Percentiles rank a stretch among this genome's conserved stretches.
phyloP scores from a whole-genome alignment of 2,329 filamentous ascomycete genomes.

The Epichloe baconii region DNA sequence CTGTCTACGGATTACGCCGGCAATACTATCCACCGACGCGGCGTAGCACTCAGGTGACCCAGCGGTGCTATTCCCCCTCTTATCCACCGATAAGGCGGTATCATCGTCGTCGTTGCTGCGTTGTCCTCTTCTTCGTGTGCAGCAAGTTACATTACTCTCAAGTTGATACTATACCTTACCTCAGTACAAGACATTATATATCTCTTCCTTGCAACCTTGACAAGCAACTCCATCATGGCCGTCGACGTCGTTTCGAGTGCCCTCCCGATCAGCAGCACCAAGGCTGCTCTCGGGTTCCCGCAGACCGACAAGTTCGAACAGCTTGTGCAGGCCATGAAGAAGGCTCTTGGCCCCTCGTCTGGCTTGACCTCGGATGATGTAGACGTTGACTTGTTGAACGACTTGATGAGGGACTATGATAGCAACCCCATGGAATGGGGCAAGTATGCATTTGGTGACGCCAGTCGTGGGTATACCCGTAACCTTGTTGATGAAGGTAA shows the following conservation, averaged over 20 bases:
- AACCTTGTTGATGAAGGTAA: slow-evolving; percentile 88
- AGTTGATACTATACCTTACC: not conserved
- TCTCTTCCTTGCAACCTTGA: not conserved
- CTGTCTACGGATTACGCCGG: slow-evolving; percentile 11
- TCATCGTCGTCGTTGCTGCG: slow-evolving; percentile 10
- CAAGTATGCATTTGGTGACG: slow-evolving; percentile 61
- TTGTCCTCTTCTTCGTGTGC: slow-evolving; percentile 10
- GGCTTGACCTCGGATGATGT: slow-evolving; percentile 74
- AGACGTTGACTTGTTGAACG: slow-evolving; percentile 56
- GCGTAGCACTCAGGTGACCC: slow-evolving; percentile 13
- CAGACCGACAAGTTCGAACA: slow-evolving; percentile 45
- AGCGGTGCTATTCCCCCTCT: slow-evolving; percentile 5
- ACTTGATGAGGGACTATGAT: slow-evolving; percentile 61
- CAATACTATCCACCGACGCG: slow-evolving; percentile 17
- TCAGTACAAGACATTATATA: not conserved
- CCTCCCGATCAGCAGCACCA: slow-evolving; percentile 9
- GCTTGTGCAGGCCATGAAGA: slow-evolving; percentile 61
- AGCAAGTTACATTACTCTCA: not conserved
- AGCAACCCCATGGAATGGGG: slow-evolving; percentile 60
- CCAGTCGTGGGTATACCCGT: slow-evolving; percentile 61
- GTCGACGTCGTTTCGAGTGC: slow-evolving; percentile 19
- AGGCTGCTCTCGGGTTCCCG: slow-evolving; percentile 12
- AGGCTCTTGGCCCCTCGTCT: slow-evolving; percentile 64
- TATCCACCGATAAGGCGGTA: slow-evolving; percentile 3
- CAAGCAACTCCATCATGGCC: slow-evolving; percentile 19